Evolutionary conservation across 257 asterid genomes (phyloP), one percentile per base, ranked within the genome.

Genomic region (Rubia yunnanensis): DNA sequence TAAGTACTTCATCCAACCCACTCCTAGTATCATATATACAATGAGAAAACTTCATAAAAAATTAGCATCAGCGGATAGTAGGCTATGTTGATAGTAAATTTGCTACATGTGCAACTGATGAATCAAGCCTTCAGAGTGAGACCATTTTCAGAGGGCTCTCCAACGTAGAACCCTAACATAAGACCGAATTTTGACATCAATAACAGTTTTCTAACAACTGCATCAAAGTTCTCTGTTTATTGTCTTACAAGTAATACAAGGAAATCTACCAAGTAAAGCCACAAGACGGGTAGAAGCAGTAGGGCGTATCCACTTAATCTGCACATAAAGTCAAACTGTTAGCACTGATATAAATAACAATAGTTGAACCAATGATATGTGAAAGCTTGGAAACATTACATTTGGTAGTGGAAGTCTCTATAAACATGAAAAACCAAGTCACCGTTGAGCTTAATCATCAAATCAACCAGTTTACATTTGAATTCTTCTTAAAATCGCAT

Each of bases 281-380:
- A 94, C 99, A 5, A 96, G 97, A 28, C 95, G 95, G 72, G 92
- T 88, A 13, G 99, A 95, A 72, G 99, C 97, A n/a, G 99, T 94
- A 23, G 99, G 99, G 78, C 99, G 90, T 75, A 94, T 94, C 99
- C 99, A 94, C 81, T 94, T 94, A 69, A 94, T 85, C 99, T 94
- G 91, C 85, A 80, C 10, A 50, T 38, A 3, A 64, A 7, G 26
- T 49, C 23, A 34, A 49, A 30, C 28, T 22, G 23, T 65, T 27
- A 20, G 62, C 30, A n/a, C 24, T 22, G n/a, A 52, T 28, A 52
- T 20, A 4, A 35, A 15, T 5, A 44, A 58, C 23, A 39, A n/a
- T 61, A 38, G 36, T 39, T 64, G 17, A 63, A n/a, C 50, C 41
- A 64, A 30, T 3, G 52, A 56, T 60, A 34, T 54, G 27, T 17